phyloP scores from a whole-genome alignment of 805 yeast genomes.

The Monosporozyma solicola region DNA sequence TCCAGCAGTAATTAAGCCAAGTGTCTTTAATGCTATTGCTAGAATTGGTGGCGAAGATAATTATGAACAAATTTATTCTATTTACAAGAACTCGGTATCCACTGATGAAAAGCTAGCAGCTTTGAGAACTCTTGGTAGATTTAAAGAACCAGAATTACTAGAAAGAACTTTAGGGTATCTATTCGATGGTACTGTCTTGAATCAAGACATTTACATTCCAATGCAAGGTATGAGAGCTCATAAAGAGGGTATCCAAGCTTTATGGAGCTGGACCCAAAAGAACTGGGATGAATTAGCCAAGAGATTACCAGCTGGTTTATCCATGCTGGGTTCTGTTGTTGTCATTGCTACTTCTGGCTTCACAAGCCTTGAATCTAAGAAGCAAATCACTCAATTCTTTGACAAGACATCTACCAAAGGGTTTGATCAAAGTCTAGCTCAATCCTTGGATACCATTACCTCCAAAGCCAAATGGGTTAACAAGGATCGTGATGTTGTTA shows the following conservation, averaged over 20 bases:
- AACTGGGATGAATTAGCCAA: slow-evolving; percentile 67
- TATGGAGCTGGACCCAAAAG: slow-evolving; percentile 63
- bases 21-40: slow-evolving; percentile 61
- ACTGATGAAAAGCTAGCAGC: slow-evolving; percentile 65
- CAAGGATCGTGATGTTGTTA: slow-evolving; percentile 44
- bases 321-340: slow-evolving; percentile 73
- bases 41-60: slow-evolving; percentile 51
- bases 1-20: slow-evolving; percentile 62
- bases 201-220: slow-evolving; percentile 73
- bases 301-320: slow-evolving; percentile 69
- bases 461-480: slow-evolving; percentile 50
- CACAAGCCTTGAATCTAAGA: slow-evolving; percentile 45
- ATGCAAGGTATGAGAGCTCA: slow-evolving; percentile 62
- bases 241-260: slow-evolving; percentile 53
- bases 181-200: slow-evolving; percentile 50
- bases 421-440: slow-evolving; percentile 55
- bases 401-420: slow-evolving; percentile 50
- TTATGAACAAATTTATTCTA: slow-evolving; percentile 51
- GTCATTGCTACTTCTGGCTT: slow-evolving; percentile 51
- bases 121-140: slow-evolving; percentile 58
- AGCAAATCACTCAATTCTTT: slow-evolving; percentile 44
- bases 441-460: slow-evolving; percentile 50
- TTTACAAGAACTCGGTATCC: slow-evolving; percentile 50
- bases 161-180: slow-evolving; percentile 48
- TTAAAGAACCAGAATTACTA: slow-evolving; percentile 43